Evolutionary conservation across 768 basidiomycete species (phyloP), one percentile per base, ranked within the genome.

Genomic region (Paxillus rubicundulus): DNA sequence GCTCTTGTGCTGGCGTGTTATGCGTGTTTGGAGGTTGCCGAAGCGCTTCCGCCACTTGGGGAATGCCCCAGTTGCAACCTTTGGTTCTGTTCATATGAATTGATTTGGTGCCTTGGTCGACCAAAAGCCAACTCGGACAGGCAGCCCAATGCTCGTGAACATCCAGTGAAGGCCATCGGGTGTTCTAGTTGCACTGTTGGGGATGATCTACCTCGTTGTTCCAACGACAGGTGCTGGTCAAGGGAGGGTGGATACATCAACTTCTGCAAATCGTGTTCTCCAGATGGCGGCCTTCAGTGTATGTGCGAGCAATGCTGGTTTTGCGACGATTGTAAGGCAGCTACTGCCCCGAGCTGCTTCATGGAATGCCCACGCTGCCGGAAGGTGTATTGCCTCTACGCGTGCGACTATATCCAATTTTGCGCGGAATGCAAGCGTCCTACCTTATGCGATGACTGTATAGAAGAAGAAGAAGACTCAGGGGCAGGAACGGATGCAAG

Each of bases 381-480:
- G 32, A 45, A 40, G 47, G 42, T 40, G 41, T 66, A 48, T 38
- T 66, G 63, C 50, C 14, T 42, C 18, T 30, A 55, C 18, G 42
- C 41, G 3, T 68, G 64, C 66, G 49, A 54, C 4, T 66, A 68
- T 44, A 66, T 66, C 14, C 47, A 44, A 16, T 54, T 34, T n/a
- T 66, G 64, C 37, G 7, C 17, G 34, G 58, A 55, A 18, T 66
- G 65, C 28, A 45, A 34, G 39, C 59, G 56, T 21, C 53, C 58
- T 45, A 58, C 55, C 46, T 14, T 61, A 42, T 66, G 66, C 45
- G 49, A 66, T 4, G 65, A 66, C 37, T 68, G 65, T 33, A 38
- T 32, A 13, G 67, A 66, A 48, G 64, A 63, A 52, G 64, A 68
- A 5, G 45, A 47, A 30, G 40, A 5, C 13, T 24, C 1, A 12